Percentiles rank a stretch among this genome's conserved stretches.
Evolutionary conservation across 129 eudicot genomes (phyloP).

Genomic region (Solidago caesia): DNA sequence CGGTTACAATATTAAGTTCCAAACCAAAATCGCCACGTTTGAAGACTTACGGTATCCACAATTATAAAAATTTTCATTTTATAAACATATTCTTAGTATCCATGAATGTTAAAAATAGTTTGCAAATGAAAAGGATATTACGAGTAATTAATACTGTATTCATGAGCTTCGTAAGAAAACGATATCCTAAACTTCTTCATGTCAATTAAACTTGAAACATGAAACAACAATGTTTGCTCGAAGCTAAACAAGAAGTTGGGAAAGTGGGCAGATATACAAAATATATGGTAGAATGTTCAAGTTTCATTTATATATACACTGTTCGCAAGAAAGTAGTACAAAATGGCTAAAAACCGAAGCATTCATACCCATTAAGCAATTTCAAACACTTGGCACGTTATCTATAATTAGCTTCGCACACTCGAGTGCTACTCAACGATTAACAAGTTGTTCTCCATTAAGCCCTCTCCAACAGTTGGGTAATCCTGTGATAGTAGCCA

Average conservation of each 20-base stretch:
- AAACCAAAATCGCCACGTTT: neutral
- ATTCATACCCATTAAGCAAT: neutral
- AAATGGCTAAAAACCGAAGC: neutral
- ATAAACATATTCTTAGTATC: no score
- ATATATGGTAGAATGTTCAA: neutral
- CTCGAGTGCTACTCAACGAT: constrained; percentile 51
- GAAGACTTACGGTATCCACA: no score
- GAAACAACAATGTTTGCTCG: neutral
- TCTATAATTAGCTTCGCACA: neutral
- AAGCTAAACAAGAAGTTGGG: neutral
- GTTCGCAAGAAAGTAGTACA: constrained; percentile 1
- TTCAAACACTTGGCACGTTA: constrained; percentile 11
- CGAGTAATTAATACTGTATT: no score
- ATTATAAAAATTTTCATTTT: no score
- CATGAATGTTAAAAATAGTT: no score
- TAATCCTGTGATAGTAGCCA: constrained; percentile 77
- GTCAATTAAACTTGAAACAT: neutral
- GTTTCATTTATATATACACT: constrained; percentile 20
- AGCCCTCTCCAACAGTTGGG: constrained; percentile 77
- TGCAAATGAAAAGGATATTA: no score
- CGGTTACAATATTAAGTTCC: neutral
- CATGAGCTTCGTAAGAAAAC: no score
- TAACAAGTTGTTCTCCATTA: constrained; percentile 77
- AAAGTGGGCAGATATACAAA: constrained; percentile 2
- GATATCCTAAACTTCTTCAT: no score